Evolutionary conservation across 1,284 basidiomycete genomes (phyloP), one percentile per base, ranked within the genome.

Genomic region (Cryptococcus sp.): DNA sequence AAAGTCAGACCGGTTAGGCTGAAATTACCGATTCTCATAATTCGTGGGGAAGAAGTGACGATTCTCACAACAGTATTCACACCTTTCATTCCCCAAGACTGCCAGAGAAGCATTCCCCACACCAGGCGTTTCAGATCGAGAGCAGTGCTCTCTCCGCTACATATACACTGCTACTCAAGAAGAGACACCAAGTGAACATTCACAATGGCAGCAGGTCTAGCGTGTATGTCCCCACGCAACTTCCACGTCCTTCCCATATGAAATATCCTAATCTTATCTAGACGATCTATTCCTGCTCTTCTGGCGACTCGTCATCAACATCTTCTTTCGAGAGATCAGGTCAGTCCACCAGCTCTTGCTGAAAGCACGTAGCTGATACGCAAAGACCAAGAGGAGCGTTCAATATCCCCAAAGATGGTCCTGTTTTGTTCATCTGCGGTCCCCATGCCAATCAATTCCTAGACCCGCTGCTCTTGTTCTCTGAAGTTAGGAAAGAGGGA

Each of bases 371-470:
- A 21, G 7, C 32, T 45, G 22, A 40, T 23, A 21, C 37, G 32
- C 9, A 19, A 56, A 75, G 74, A 58, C 91, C 93, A 2, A 81
- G 96, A 72, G 91, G 96, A 47, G 87, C 93, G 39, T 97, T 88
- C 81, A 88, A 97, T 67, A 91, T 99, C 49, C 96, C 96, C 32
- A 81, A 81, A 55, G 82, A 90, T 58, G 96, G 92, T 0, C 90
- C 96, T 7, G 84, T 98, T 60, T 92, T 99, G 67, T 97, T 99
- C 76, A 94, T 96, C 48, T 91, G 83, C 45, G 96, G 91, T 13
- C 96, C 96, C 18, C 96, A 99, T 76, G 87, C 89, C 69, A 99
- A 98, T 74, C 76, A 98, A 88, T 98, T 99, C 75, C 82, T 98
- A 50, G 96, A 99, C 69, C 93, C 96, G 7, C 77, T 98, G 44